Base-by-base conservation (phyloP, 176 grass and related monocot genomes). In the Typha latifolia region DNA sequence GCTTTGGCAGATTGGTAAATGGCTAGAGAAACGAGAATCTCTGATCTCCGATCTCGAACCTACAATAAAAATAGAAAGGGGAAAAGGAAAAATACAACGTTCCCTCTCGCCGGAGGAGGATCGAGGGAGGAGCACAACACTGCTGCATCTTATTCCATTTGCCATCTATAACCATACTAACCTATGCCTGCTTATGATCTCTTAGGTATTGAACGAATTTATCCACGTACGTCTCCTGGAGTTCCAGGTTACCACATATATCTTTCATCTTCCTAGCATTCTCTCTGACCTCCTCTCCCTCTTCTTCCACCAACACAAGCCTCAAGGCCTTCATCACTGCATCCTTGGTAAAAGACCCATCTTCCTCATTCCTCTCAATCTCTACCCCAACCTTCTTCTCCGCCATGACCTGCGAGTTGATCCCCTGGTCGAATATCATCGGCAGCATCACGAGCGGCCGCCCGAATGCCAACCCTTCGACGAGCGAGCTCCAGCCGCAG, bases 401-500 rank as follows among this genome's bases (percentile, higher is more conserved):
- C 34, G 72, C 70, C 13, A 82, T 68, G 0, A 70, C 49, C 4
- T 64, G 80, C 3, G 83, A 69, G 9, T 34, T n/a, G 12, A 95
- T 12, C 0, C 80, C 77, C 16, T 81, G 68, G 59, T 95, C 80
- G 0, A 52, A 1, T 0, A 81, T 6, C 59, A 85, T 78, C 0
- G 90, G 90, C 1, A 95, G 67, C 77, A 82, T 77, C 0, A 82
- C 37, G 9, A 73, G 34, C 37, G 90, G 86, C 14, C 53, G 83
- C n/a, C 86, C 86, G 29, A 84, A 79, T 10, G 24, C 23, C 59
- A 95, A 37, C 66, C 73, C 49, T 66, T 95, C 90, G 24, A 95
- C 9, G 34, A 71, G 73, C 64, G 90, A 86, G 22, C 90, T 77
- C 77, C 78, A 89, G 1, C 86, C 90, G 34, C 80, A n/a, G n/a